A percentile compares a stretch with the other conserved stretches of the same genome.
These are phyloP conservation scores for Jatropha multifida DNA, from an alignment of 441 rosid genomes.

Conservation along the genomic window DNA sequence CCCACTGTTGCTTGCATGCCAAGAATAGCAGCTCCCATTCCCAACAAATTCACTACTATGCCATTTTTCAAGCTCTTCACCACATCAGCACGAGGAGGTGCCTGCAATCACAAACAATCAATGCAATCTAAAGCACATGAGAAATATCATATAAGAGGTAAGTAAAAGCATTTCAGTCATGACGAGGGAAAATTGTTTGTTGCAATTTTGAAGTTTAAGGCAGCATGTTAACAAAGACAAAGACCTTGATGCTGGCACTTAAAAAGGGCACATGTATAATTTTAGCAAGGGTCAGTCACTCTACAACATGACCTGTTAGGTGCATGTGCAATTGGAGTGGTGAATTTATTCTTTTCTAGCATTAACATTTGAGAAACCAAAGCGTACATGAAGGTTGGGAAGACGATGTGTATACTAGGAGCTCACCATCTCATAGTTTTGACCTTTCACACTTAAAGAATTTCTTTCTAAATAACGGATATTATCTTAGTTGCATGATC, in stretches of 20 bases:
- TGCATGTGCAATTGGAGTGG: not conserved
- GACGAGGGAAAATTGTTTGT: not conserved
- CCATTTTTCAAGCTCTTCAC: constrained; percentile 90
- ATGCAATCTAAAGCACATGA: not conserved
- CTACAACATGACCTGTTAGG: not conserved
- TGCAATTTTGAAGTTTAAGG: not conserved
- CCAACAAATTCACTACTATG: constrained; percentile 72
- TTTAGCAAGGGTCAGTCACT: constrained; percentile 1
- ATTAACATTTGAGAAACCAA: not conserved
- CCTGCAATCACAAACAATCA: constrained; percentile 44
- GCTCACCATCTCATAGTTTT: not conserved
- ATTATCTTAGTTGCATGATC: constrained; percentile 9
- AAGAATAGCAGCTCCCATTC: constrained; percentile 95
- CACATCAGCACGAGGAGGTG: constrained; percentile 98
- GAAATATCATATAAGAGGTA: not conserved
- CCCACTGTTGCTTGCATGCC: constrained; percentile 99
- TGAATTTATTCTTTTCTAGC: constrained; percentile 4
- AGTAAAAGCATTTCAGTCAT: not conserved
- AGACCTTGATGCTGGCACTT: constrained; percentile 1
- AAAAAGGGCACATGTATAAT: not conserved
- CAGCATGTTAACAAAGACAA: not conserved
- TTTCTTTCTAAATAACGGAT: not conserved
- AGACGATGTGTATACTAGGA: not conserved
- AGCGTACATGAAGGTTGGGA: not conserved
- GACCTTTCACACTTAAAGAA: constrained; percentile 9